A percentile compares a stretch with the other conserved stretches of the same genome.
Evolutionary conservation across 768 basidiomycete genomes (phyloP).

Genomic region (Sistotremastrum suecicum): DNA sequence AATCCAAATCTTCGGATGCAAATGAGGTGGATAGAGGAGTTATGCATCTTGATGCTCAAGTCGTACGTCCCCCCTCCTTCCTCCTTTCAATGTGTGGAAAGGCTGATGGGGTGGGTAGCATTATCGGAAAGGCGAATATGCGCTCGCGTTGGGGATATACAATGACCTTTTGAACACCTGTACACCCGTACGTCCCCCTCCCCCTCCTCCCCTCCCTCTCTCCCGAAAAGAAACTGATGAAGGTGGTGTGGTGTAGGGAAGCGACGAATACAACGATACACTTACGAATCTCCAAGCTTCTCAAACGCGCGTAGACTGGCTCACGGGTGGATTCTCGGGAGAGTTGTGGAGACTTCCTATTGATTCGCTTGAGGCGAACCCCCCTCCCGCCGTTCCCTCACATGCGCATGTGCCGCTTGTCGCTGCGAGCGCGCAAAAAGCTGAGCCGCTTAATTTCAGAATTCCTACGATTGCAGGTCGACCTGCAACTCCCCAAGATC

Average conservation of each 20-base stretch:
- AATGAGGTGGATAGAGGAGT: constrained; percentile 47
- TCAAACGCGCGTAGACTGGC: constrained; percentile 73
- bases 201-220: background rate
- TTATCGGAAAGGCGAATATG: constrained; percentile 68
- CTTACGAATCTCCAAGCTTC: constrained; percentile 75
- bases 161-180: constrained; percentile 68
- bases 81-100: no score
- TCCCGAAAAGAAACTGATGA: background rate
- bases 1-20: constrained; percentile 4
- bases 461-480: constrained; percentile 18
- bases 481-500: constrained; percentile 16
- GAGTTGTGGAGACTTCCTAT: constrained; percentile 8
- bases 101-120: constrained; percentile 27
- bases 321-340: constrained; percentile 43
- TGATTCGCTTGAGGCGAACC: constrained; percentile 46
- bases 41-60: constrained; percentile 74
- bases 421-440: constrained; percentile 20
- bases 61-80: constrained; percentile 36
- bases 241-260: constrained; percentile 33
- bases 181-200: constrained; percentile 43
- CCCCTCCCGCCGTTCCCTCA: constrained; percentile 31
- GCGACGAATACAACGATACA: constrained; percentile 82
- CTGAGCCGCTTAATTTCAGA: constrained; percentile 12
- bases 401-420: constrained; percentile 56
- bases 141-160: constrained; percentile 62